Conservation (phyloP, 495 filamentous ascomycete genomes). For the Neurospora discreta region DNA sequence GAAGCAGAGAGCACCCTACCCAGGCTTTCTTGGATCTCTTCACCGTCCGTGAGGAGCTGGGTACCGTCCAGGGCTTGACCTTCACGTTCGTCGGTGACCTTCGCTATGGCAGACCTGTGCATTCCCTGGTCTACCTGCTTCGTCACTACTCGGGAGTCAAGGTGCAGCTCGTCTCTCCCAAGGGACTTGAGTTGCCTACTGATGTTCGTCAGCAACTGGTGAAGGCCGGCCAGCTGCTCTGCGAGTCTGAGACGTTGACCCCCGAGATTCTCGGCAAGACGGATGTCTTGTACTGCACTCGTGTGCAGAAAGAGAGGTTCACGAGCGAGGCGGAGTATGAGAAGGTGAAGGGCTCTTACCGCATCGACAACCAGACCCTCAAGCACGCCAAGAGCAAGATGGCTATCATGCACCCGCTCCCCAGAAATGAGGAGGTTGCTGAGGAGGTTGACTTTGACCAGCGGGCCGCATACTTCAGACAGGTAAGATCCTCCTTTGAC, state of each 20-base stretch:
- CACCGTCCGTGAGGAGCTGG: constrained; percentile 94
- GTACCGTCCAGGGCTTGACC: constrained; percentile 83
- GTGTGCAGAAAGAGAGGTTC: constrained; percentile 94
- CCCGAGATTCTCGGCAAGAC: constrained; percentile 70
- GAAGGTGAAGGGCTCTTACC: constrained; percentile 70
- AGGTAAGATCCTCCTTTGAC: constrained; percentile 51
- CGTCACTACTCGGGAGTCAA: constrained; percentile 79
- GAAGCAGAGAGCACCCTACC: constrained; percentile 88
- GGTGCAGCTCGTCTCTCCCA: constrained; percentile 81
- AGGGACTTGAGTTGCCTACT: constrained; percentile 62
- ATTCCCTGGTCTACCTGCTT: constrained; percentile 86
- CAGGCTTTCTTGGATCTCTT: constrained; percentile 98
- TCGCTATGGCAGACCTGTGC: constrained; percentile 84
- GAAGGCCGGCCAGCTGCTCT: constrained; percentile 59
- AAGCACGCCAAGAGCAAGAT: constrained; percentile 84
- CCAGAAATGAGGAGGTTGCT: constrained; percentile 79
- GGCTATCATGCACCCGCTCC: constrained; percentile 91
- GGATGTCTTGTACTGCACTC: constrained; percentile 92
- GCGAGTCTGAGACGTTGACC: constrained; percentile 66
- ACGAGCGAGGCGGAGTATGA: constrained; percentile 68
- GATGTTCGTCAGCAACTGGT: constrained; percentile 60
- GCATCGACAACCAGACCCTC: constrained; percentile 83
- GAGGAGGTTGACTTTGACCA: constrained; percentile 98
- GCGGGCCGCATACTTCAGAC: constrained; percentile 94
- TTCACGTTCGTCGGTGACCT: constrained; percentile 95